Conservation (phyloP, 1,284 basidiomycete genomes). For the Puccinia hordei region DNA sequence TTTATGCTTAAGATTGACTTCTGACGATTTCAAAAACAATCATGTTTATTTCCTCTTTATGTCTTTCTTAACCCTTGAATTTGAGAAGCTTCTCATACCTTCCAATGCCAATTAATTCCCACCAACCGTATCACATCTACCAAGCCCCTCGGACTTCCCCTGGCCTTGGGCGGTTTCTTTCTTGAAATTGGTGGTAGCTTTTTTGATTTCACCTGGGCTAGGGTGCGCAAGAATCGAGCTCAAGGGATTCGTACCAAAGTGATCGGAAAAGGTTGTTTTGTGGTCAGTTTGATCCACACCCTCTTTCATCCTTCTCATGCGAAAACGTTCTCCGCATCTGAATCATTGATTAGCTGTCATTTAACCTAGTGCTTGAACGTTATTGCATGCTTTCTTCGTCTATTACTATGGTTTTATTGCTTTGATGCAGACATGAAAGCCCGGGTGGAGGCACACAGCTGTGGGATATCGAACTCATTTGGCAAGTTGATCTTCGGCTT, state of each 20-base stretch:
- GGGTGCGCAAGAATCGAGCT: slow-evolving; percentile 43
- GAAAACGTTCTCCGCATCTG: neutral
- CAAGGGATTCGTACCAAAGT: slow-evolving; percentile 48
- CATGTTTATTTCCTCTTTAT: neutral
- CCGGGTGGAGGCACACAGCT: neutral
- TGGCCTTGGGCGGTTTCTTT: neutral
- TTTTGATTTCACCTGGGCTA: slow-evolving; percentile 50
- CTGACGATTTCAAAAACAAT: neutral
- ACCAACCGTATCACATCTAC: neutral
- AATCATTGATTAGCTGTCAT: slow-evolving; percentile 31
- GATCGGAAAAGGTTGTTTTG: slow-evolving; percentile 25
- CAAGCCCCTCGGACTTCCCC: neutral
- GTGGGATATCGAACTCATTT: neutral
- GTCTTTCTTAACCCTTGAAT: neutral
- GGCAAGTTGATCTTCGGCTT: slow-evolving; percentile 3
- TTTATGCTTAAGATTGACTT: neutral
- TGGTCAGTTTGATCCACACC: slow-evolving; percentile 14
- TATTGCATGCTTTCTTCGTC: slow-evolving; percentile 30
- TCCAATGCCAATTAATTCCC: neutral
- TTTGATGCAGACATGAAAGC: neutral
- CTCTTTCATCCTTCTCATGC: neutral
- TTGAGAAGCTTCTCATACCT: slow-evolving; percentile 8
- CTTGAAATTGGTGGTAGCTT: slow-evolving; percentile 30
- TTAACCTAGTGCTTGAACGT: slow-evolving; percentile 33
- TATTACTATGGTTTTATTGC: slow-evolving; percentile 1